These are phyloP conservation scores for Candida qinlingensis DNA, from an alignment of 805 yeast species.

Conservation along the genomic window DNA sequence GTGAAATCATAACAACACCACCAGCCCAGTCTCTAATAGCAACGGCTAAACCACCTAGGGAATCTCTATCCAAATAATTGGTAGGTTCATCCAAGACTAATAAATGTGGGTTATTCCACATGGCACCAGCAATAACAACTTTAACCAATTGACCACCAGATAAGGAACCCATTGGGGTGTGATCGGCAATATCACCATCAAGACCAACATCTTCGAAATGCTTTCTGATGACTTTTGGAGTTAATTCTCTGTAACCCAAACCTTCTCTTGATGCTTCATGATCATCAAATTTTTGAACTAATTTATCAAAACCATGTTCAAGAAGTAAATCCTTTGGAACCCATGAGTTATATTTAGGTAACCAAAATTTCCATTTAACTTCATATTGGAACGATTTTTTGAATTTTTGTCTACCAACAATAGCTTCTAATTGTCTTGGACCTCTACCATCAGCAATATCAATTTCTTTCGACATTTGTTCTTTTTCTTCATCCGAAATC, in stretches of 20 bases:
- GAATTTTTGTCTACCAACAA: conserved; percentile 95
- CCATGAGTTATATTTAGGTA: conserved; percentile 93
- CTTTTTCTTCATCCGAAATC: conserved; percentile 73
- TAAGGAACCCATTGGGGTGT: conserved; percentile 92
- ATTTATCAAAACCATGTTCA: conserved; percentile 81
- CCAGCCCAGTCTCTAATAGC: conserved; percentile 98
- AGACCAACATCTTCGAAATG: conserved; percentile 97
- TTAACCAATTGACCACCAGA: conserved; percentile 98
- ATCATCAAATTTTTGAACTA: conserved; percentile 96
- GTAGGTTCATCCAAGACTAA: conserved; percentile 97
- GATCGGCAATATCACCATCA: conserved; percentile 98
- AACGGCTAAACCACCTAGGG: conserved; percentile 93
- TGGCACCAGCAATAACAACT: conserved; percentile 98
- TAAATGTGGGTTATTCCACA: conserved; percentile 99
- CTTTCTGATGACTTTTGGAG: conserved; percentile 88
- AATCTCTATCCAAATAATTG: conserved; percentile 95
- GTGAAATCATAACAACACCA: conserved; percentile 98
- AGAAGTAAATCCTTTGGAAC: conserved; percentile 77
- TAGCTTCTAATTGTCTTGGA: conserved; percentile 82
- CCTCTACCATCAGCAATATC: conserved; percentile 86
- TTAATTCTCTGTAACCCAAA: conserved; percentile 92
- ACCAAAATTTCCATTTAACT: conserved; percentile 87
- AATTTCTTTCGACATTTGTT: conserved; percentile 68
- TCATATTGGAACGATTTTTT: conserved; percentile 97
- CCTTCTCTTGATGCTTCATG: conserved; percentile 99